A percentile compares a stretch with the other conserved stretches of the same genome.
Conservation (phyloP, 148 eudicot genomes). For the Persicaria maculosa region DNA sequence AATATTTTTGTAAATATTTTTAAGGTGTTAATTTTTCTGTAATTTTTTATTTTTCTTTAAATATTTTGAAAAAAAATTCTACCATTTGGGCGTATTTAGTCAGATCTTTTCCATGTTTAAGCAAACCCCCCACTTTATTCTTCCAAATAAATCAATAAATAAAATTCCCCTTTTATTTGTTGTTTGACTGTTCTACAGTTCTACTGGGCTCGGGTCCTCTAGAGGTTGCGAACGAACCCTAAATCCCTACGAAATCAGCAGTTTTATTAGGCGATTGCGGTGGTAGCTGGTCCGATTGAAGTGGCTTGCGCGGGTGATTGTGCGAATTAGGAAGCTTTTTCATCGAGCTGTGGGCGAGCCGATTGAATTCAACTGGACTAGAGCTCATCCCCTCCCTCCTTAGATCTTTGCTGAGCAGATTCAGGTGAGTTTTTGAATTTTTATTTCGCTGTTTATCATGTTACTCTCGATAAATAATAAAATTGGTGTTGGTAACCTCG, state of each 20-base stretch:
- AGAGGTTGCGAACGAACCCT: background rate
- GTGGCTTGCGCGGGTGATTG: background rate
- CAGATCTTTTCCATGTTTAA: too few species aligned
- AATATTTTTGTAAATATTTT: too few species aligned
- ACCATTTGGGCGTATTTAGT: too few species aligned
- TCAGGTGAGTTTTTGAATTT: conserved; percentile 5
- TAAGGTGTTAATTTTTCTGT: too few species aligned
- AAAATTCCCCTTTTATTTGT: background rate
- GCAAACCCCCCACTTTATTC: too few species aligned
- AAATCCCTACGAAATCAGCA: background rate
- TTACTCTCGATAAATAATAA: background rate
- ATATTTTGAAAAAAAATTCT: too few species aligned
- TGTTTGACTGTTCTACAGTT: background rate
- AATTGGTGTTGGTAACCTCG: background rate
- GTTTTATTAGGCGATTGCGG: background rate
- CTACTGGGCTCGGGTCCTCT: background rate
- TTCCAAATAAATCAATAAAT: too few species aligned
- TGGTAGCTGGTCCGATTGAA: background rate
- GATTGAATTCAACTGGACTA: background rate
- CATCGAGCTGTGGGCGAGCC: background rate
- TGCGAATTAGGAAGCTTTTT: background rate
- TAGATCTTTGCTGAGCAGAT: background rate
- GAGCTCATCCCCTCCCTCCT: background rate
- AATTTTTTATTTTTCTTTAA: too few species aligned
- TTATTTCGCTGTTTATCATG: background rate